Evolutionary conservation across 2,329 filamentous ascomycete species (phyloP).

Genomic region (Pezicula rhizophila): DNA sequence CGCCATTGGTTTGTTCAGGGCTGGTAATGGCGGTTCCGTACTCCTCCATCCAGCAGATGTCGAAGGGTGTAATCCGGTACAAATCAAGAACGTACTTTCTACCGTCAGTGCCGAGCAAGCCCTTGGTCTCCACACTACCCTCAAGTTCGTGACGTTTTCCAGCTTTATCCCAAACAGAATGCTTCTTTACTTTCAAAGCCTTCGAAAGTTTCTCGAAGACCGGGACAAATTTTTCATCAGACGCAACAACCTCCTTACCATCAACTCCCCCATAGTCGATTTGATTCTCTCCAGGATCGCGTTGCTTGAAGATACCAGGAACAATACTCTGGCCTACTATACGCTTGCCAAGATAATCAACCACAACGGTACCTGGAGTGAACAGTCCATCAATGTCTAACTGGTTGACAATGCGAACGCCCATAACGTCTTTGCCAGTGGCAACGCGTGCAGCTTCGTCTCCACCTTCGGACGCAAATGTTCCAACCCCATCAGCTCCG

Average conservation of each 20-base stretch:
- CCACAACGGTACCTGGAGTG: slow-evolving; percentile 90
- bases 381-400: slow-evolving; percentile 92
- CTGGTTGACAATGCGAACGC: slow-evolving; percentile 93
- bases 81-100: slow-evolving; percentile 96
- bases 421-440: slow-evolving; percentile 92
- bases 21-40: slow-evolving; percentile 41
- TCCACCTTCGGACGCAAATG: slow-evolving; percentile 91
- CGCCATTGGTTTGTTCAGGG: slow-evolving; percentile 26
- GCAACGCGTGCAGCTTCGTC: slow-evolving; percentile 94
- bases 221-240: slow-evolving; percentile 77
- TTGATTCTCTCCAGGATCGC: slow-evolving; percentile 94
- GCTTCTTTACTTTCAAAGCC: slow-evolving; percentile 84
- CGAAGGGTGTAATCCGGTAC: slow-evolving; percentile 88
- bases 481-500: slow-evolving; percentile 93
- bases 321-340: slow-evolving; percentile 98
- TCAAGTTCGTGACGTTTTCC: slow-evolving; percentile 84
- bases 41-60: slow-evolving; percentile 86
- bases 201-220: slow-evolving; percentile 89
- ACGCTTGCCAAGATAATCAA: slow-evolving; percentile 95
- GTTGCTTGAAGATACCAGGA: slow-evolving; percentile 97
- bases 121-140: slow-evolving; percentile 95
- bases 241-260: slow-evolving; percentile 89
- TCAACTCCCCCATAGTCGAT: slow-evolving; percentile 98
- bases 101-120: slow-evolving; percentile 91
- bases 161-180: slow-evolving; percentile 97